A percentile compares a stretch with the other conserved stretches of the same genome.
These are phyloP conservation scores for Cylindrotheca fusiformis DNA, from an alignment of 108 stramenopile species.

Conservation along the genomic window DNA sequence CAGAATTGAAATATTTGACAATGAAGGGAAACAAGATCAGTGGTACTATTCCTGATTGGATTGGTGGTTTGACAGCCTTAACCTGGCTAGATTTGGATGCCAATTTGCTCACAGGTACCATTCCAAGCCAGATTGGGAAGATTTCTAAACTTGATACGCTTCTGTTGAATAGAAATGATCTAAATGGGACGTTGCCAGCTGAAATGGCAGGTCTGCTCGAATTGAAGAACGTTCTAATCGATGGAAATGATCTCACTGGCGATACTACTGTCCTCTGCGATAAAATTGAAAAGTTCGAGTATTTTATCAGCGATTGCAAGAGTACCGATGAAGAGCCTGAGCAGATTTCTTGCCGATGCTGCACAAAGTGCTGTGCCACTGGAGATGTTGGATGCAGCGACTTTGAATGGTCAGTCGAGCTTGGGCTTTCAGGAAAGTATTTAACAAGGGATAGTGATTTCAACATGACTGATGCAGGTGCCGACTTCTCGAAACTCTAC, in stretches of 20 bases:
- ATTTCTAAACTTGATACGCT: slow-evolving; percentile 8
- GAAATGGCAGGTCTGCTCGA: background rate
- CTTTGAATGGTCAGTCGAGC: slow-evolving; percentile 15
- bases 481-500: slow-evolving; percentile 1
- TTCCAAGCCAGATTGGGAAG: slow-evolving; percentile 10
- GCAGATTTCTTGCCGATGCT: slow-evolving; percentile 28
- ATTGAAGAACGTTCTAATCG: background rate
- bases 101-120: background rate
- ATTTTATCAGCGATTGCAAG: slow-evolving; percentile 23
- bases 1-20: background rate
- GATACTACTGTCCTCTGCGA: background rate
- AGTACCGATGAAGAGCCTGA: slow-evolving; percentile 2
- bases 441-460: too few species aligned
- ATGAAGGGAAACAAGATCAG: slow-evolving; percentile 3
- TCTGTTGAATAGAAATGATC: slow-evolving; percentile 23
- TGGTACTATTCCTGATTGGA: slow-evolving; percentile 2
- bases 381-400: slow-evolving; percentile 24
- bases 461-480: slow-evolving; percentile 5
- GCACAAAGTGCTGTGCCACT: slow-evolving; percentile 27
- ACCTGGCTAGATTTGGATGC: background rate
- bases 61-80: slow-evolving; percentile 5
- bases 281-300: background rate
- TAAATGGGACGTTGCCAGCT: slow-evolving; percentile 16
- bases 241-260: slow-evolving; percentile 2
- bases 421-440: slow-evolving; percentile 14